Evolutionary conservation across 106 monocot genomes (phyloP).

Genomic region (Alisma plantagoaquatica): DNA sequence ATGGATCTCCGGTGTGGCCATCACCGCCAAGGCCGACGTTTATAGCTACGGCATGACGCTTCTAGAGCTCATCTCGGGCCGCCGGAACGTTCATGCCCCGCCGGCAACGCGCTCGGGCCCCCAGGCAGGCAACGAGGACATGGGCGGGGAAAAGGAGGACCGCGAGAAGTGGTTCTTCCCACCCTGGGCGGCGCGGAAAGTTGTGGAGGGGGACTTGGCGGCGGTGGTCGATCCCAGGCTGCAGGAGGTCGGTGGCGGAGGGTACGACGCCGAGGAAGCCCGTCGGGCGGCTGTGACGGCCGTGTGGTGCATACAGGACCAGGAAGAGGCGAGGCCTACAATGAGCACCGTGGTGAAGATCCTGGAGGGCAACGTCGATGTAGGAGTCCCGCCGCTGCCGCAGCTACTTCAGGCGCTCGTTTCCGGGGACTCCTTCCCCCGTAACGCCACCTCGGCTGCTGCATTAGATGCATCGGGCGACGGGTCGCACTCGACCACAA

Average conservation of each 20-base stretch:
- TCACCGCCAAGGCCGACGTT: slow-evolving; percentile 53
- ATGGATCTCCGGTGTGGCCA: slow-evolving; percentile 47
- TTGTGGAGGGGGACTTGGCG: slow-evolving; percentile 28
- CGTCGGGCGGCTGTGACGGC: slow-evolving; percentile 35
- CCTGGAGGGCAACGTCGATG: slow-evolving; percentile 40
- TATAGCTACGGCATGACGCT: slow-evolving; percentile 71
- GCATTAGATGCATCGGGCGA: background rate
- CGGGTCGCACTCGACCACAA: background rate
- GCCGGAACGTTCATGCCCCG: slow-evolving; percentile 31
- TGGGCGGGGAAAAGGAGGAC: slow-evolving; percentile 3
- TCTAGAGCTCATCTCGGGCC: slow-evolving; percentile 38
- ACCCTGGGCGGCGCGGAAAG: slow-evolving; percentile 35
- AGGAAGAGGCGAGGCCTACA: slow-evolving; percentile 32
- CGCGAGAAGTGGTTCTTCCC: slow-evolving; percentile 36
- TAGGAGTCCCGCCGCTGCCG: slow-evolving; percentile 30
- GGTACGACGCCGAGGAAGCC: slow-evolving; percentile 14
- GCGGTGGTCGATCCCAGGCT: slow-evolving; percentile 28
- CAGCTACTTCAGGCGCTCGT: slow-evolving; percentile 43
- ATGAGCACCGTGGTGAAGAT: slow-evolving; percentile 54
- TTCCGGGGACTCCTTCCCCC: slow-evolving; percentile 41
- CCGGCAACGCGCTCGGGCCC: background rate
- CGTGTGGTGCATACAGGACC: slow-evolving; percentile 64
- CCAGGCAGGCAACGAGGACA: slow-evolving; percentile 1
- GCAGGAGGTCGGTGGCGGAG: background rate
- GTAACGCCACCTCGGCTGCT: background rate